These are phyloP conservation scores for Favolaschia claudopus DNA, from an alignment of 768 basidiomycete species.

Conservation along the genomic window DNA sequence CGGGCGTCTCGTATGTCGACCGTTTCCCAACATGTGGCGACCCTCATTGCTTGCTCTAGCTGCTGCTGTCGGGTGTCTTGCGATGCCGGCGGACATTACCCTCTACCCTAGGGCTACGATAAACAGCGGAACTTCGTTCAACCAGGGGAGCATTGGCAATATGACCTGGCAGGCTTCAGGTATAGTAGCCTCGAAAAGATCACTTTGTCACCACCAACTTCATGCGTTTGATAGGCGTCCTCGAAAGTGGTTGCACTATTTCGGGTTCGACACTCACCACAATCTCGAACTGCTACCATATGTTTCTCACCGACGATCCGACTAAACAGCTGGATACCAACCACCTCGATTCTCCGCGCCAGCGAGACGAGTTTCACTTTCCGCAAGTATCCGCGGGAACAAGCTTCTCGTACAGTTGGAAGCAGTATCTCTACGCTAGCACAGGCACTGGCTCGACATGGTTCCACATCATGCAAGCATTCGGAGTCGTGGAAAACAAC, in stretches of 20 bases:
- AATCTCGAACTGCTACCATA: constrained; percentile 28
- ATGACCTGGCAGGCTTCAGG: constrained; percentile 27
- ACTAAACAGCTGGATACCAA: constrained; percentile 25
- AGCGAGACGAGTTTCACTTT: constrained; percentile 33
- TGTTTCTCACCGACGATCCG: constrained; percentile 25
- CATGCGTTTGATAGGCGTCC: constrained; percentile 9
- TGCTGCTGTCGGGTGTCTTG: too few species aligned
- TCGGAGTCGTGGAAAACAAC: constrained; percentile 32
- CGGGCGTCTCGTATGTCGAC: too few species aligned
- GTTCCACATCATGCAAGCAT: constrained; percentile 35
- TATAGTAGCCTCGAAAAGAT: background rate
- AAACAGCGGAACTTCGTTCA: constrained; percentile 10
- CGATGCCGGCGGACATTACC: too few species aligned
- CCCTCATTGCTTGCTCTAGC: too few species aligned
- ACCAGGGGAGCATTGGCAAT: constrained; percentile 14
- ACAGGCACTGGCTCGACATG: constrained; percentile 31
- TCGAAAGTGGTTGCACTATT: constrained; percentile 24
- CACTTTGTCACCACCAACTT: background rate
- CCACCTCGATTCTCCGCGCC: constrained; percentile 27
- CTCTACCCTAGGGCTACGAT: too few species aligned
- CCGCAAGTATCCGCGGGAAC: constrained; percentile 14
- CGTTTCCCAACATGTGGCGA: too few species aligned
- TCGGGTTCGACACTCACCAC: too few species aligned
- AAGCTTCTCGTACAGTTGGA: constrained; percentile 28
- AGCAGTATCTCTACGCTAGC: constrained; percentile 27